Evolutionary conservation across 169 alveolate species (phyloP), one percentile per base, ranked within the genome.

Genomic region (Cryptosporidium bovis): DNA sequence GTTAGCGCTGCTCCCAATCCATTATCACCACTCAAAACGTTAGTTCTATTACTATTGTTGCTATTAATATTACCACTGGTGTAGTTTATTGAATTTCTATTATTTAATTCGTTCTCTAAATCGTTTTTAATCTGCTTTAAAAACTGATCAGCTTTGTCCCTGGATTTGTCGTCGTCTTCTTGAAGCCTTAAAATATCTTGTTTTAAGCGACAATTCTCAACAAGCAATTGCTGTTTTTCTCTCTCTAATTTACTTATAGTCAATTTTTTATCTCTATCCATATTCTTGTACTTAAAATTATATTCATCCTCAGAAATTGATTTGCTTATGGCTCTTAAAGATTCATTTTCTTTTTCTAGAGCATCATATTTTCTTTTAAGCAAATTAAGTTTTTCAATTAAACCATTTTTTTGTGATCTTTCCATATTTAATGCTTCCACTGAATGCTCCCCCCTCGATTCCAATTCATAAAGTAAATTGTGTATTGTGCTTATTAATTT

Each of bases 61-160:
- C 24, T n/a, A 44, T 34, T 29, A 12, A 40, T 16, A 51, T 10
- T 33, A 51, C 31, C n/a, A 50, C 83, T 68, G 31, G 27, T 24
- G 27, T 24, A 24, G 1, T 24, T 24, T 24, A 24, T 24, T 24
- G 27, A 24, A 24, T 24, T 24, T 24, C 15, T 55, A 16, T 15
- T 18, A 1, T 53, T 51, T 13, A 20, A 20, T 69, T 69, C 83
- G 40, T 18, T 69, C 15, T 69, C 83, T 20, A 69, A n/a, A 6
- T 13, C 40, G 36, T 33, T 60, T 33, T 27, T 77, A 13, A 77
- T 40, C 8, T 51, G 46, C 24, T 64, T 77, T 18, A 77, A 77
- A 44, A 77, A 77, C 48, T 77, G 87, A 62, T 77, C 87, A 1
- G 87, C 87, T 24, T 77, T 77, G 20, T 77, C 87, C 24, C 87